A percentile compares a stretch with the other conserved stretches of the same genome.
Evolutionary conservation across 1,284 basidiomycete genomes (phyloP).

Genomic region (Chiua sp.): DNA sequence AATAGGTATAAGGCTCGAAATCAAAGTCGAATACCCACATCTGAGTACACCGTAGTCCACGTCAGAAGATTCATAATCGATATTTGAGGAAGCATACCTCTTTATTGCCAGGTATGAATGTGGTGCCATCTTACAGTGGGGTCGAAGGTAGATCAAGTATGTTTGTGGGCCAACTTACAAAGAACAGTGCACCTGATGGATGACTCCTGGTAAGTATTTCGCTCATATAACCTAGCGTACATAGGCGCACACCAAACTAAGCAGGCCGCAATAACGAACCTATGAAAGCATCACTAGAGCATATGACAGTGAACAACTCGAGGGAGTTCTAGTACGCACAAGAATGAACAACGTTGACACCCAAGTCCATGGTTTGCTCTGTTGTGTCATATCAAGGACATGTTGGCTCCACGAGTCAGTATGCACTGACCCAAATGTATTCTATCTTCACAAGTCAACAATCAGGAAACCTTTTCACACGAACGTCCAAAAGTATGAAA

Average conservation of each 20-base stretch:
- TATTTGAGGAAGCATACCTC: neutral
- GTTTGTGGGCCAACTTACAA: neutral
- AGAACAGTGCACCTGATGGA: neutral
- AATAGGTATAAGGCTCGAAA: too few species aligned
- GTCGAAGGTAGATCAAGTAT: too few species aligned
- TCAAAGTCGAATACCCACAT: neutral
- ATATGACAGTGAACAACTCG: neutral
- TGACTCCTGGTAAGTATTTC: neutral
- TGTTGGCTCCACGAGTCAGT: neutral
- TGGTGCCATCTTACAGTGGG: neutral
- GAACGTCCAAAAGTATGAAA: too few species aligned
- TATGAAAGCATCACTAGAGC: neutral
- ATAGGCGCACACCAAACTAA: neutral
- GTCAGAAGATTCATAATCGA: neutral
- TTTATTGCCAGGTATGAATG: neutral
- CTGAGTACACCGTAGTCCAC: neutral
- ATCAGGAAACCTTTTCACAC: neutral
- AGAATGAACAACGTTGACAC: constrained; percentile 8
- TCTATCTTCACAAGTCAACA: constrained; percentile 7
- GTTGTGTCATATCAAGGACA: neutral
- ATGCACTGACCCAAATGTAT: constrained; percentile 12
- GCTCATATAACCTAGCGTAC: neutral
- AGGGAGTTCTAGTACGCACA: neutral
- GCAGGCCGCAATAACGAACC: neutral
- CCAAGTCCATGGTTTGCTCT: constrained; percentile 14